Percentiles rank a stretch among this genome's conserved stretches.
Conservation (phyloP, 2,329 filamentous ascomycete species). For the Emmonsiellopsis sp. region DNA sequence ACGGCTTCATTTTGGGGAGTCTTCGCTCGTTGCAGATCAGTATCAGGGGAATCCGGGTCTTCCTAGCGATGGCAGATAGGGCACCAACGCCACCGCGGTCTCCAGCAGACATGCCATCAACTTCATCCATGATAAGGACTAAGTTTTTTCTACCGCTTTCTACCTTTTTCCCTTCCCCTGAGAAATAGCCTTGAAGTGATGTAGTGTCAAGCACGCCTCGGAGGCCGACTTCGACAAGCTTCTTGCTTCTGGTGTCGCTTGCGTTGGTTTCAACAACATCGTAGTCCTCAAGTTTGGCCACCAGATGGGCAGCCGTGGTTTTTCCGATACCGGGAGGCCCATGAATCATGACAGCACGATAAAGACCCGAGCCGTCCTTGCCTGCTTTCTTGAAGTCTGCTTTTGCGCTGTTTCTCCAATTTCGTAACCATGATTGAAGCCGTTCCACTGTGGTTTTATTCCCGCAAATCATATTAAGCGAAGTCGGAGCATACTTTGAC, state of each 20-base stretch:
- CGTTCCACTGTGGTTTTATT: conserved; percentile 88
- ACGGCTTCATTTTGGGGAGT: conserved; percentile 96
- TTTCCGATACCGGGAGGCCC: conserved; percentile 96
- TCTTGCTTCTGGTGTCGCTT: conserved; percentile 92
- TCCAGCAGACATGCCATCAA: conserved; percentile 96
- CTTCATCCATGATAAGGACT: conserved; percentile 96
- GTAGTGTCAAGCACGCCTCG: conserved; percentile 88
- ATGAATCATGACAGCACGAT: conserved; percentile 87
- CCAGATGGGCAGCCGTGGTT: conserved; percentile 90
- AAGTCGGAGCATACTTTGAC: conserved; percentile 84
- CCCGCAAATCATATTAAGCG: conserved; percentile 81
- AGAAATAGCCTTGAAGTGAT: conserved; percentile 84
- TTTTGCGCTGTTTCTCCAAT: conserved; percentile 71
- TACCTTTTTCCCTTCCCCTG: conserved; percentile 70
- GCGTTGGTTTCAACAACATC: conserved; percentile 94
- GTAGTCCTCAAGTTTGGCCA: conserved; percentile 85
- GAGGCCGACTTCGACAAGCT: conserved; percentile 81
- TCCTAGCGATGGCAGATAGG: conserved; percentile 87
- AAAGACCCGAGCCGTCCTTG: conserved; percentile 71
- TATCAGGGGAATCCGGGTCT: conserved; percentile 89
- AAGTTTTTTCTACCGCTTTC: conserved; percentile 82
- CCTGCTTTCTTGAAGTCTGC: conserved; percentile 75
- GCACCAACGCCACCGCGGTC: conserved; percentile 94
- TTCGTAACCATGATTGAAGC: conserved; percentile 76
- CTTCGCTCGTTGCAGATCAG: conserved; percentile 94